phyloP scores from a whole-genome alignment of 345 rosid species.

The Erucastrum elatum region DNA sequence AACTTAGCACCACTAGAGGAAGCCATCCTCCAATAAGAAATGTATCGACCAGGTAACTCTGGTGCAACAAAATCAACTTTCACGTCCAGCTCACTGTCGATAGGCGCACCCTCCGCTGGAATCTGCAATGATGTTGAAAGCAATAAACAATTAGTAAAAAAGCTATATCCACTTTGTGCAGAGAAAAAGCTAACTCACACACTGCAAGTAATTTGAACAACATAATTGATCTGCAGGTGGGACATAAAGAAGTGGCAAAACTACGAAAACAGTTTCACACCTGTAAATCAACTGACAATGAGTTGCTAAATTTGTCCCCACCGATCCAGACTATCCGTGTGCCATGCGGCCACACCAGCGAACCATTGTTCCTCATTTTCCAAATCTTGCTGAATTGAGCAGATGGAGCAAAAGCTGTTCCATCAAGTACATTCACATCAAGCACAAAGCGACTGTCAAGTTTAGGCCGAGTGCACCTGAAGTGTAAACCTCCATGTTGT shows the following conservation, averaged over 20 bases:
- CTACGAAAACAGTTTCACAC: constrained; percentile 38
- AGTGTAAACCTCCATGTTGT: constrained; percentile 21
- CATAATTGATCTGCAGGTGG: not conserved
- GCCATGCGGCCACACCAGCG: constrained; percentile 63
- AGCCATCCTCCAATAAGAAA: constrained; percentile 92
- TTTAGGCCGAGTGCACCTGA: constrained; percentile 48
- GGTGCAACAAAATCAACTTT: constrained; percentile 83
- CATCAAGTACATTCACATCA: constrained; percentile 88
- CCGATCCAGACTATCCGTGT: constrained; percentile 71
- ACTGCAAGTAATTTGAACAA: not conserved
- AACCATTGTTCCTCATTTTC: constrained; percentile 87
- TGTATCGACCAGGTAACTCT: constrained; percentile 67
- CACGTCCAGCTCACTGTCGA: constrained; percentile 67
- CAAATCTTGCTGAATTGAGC: constrained; percentile 84
- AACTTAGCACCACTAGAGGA: constrained; percentile 64
- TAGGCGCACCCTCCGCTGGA: constrained; percentile 60
- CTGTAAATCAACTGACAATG: constrained; percentile 54
- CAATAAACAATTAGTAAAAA: constrained; percentile 6
- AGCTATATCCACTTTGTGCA: not conserved
- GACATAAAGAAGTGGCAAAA: constrained; percentile 8
- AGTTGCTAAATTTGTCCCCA: constrained; percentile 60
- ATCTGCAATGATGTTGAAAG: constrained; percentile 47
- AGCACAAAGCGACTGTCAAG: constrained; percentile 74
- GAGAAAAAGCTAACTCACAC: not conserved
- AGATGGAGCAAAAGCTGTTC: constrained; percentile 73